phyloP scores from a whole-genome alignment of 106 monocot genomes.

The Iris macrosiphon region DNA sequence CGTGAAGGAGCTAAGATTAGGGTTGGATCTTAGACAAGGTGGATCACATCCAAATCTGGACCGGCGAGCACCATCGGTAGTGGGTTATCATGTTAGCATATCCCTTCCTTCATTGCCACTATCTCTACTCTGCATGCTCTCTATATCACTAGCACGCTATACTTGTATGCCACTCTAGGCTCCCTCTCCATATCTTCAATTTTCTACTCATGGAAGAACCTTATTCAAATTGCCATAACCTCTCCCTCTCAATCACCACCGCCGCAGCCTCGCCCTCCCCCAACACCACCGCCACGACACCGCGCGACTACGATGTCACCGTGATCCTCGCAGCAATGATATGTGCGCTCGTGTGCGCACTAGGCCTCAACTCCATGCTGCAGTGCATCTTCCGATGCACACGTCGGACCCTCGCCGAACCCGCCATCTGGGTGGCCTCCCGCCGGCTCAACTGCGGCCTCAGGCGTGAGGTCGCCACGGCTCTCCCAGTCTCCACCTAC shows the following conservation, averaged over 20 bases:
- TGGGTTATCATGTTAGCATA: constrained; percentile 2
- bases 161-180: too few species aligned
- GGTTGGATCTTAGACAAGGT: too few species aligned
- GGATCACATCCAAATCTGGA: too few species aligned
- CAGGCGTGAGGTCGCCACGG: neutral
- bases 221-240: neutral
- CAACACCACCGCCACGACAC: neutral
- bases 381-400: constrained; percentile 27
- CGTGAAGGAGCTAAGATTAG: too few species aligned
- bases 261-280: constrained; percentile 1
- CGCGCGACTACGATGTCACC: constrained; percentile 1
- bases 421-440: constrained; percentile 8
- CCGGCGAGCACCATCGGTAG: too few species aligned
- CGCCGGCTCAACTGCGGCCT: constrained; percentile 6
- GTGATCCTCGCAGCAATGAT: constrained; percentile 25
- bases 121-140: neutral
- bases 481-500: constrained; percentile 14
- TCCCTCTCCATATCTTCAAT: too few species aligned
- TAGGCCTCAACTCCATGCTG: constrained; percentile 26
- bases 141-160: too few species aligned
- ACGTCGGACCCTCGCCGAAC: constrained; percentile 19
- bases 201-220: neutral
- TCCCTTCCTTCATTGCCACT: neutral
- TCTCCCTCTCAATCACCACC: neutral
- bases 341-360: constrained; percentile 24